Evolutionary conservation across 2,329 filamentous ascomycete genomes (phyloP).

Genomic region (Leptosphaerulina australis): DNA sequence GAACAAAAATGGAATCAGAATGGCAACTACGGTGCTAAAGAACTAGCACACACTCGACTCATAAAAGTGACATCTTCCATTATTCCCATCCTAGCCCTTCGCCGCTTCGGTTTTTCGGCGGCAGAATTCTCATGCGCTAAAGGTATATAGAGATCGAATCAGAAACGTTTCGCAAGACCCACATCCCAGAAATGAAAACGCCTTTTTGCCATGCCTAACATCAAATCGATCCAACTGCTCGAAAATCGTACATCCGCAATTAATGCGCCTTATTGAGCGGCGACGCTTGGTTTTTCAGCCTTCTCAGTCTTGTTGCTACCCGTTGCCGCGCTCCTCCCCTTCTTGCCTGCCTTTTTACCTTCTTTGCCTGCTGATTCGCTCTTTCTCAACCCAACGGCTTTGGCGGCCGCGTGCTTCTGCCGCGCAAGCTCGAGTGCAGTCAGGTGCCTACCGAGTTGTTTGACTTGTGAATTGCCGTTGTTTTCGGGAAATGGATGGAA

Average conservation of each 20-base stretch:
- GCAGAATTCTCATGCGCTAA: slow-evolving; percentile 26
- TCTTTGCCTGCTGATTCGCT: slow-evolving; percentile 38
- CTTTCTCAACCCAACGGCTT: slow-evolving; percentile 44
- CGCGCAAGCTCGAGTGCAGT: slow-evolving; percentile 61
- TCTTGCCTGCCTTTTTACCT: slow-evolving; percentile 27
- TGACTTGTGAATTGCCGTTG: slow-evolving; percentile 32
- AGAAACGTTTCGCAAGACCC: slow-evolving; percentile 21
- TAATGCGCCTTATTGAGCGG: slow-evolving; percentile 28
- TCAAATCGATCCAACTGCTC: slow-evolving; percentile 6
- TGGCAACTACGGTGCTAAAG: not conserved
- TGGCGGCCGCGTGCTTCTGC: slow-evolving; percentile 60
- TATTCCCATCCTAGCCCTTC: slow-evolving; percentile 13
- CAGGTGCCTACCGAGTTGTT: slow-evolving; percentile 37
- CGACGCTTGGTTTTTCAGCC: slow-evolving; percentile 32
- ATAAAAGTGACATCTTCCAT: slow-evolving; percentile 20
- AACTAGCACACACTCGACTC: slow-evolving; percentile 7
- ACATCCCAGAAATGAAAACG: slow-evolving; percentile 23
- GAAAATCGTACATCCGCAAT: slow-evolving; percentile 17
- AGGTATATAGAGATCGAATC: slow-evolving; percentile 44
- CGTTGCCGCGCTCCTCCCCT: slow-evolving; percentile 22
- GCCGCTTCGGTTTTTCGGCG: slow-evolving; percentile 3
- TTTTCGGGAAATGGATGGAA: slow-evolving; percentile 58
- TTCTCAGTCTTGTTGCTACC: slow-evolving; percentile 22
- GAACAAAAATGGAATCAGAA: slow-evolving; percentile 2
- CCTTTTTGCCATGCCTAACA: slow-evolving; percentile 30